Conservation (phyloP, 768 basidiomycete species). For the Suillus variegatus region DNA sequence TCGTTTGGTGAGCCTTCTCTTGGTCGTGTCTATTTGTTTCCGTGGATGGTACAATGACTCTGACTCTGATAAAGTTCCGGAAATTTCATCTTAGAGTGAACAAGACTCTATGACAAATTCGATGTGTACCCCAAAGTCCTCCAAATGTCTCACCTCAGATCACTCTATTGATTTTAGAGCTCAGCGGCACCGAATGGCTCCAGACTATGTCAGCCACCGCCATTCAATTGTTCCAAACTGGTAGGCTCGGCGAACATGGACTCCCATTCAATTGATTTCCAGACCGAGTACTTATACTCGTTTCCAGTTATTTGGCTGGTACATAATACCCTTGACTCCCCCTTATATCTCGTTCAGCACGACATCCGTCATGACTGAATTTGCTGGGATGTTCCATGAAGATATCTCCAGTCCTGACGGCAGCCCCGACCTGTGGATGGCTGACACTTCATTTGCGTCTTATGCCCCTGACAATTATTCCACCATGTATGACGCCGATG, state of each 20-base stretch:
- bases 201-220: slow-evolving; percentile 1
- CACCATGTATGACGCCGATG: slow-evolving; percentile 1
- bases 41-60: not conserved
- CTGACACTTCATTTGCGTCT: not conserved
- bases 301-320: not conserved
- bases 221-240: not conserved
- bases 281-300: slow-evolving; percentile 2
- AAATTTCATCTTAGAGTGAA: not conserved
- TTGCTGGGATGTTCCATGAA: not conserved
- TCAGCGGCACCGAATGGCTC: slow-evolving; percentile 1
- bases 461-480: slow-evolving; percentile 1
- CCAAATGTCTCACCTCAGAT: not conserved
- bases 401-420: not conserved
- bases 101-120: not conserved
- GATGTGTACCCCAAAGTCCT: not conserved
- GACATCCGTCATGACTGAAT: not conserved
- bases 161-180: slow-evolving; percentile 1
- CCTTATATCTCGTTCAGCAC: not conserved
- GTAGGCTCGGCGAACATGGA: not conserved
- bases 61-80: not conserved
- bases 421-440: not conserved
- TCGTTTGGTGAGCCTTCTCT: not conserved
- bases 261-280: not conserved
- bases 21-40: not conserved
- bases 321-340: not conserved